Percentiles rank a stretch among this genome's conserved stretches.
These are phyloP conservation scores for Flaveria brownii DNA, from an alignment of 129 eudicot species.

Conservation along the genomic window DNA sequence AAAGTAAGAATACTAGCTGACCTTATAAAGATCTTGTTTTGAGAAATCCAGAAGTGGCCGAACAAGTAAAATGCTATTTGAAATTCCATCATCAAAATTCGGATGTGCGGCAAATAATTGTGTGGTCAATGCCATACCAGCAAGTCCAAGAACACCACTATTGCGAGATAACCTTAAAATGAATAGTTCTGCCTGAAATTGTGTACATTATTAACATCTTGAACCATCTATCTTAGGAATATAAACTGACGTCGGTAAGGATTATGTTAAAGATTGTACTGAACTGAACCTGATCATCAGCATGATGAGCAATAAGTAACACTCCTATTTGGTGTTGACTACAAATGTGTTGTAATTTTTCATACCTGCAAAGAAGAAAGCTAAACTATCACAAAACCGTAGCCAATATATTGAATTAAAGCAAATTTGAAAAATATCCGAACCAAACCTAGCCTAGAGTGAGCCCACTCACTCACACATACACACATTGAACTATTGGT, in stretches of 20 bases:
- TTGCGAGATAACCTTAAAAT: constrained; percentile 83
- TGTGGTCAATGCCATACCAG: constrained; percentile 88
- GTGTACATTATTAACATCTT: constrained; percentile 16
- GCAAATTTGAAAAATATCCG: neutral
- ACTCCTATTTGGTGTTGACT: constrained; percentile 50
- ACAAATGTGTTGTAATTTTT: constrained; percentile 58
- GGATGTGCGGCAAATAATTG: constrained; percentile 54
- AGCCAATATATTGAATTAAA: neutral
- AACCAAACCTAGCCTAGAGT: neutral
- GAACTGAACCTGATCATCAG: constrained; percentile 82
- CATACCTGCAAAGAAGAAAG: constrained; percentile 54
- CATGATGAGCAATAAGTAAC: constrained; percentile 83
- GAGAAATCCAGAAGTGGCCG: constrained; percentile 85
- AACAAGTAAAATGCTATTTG: constrained; percentile 58
- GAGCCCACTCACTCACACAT: neutral
- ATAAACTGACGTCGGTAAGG: neutral
- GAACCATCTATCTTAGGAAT: neutral
- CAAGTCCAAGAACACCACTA: constrained; percentile 98
- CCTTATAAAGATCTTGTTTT: constrained; percentile 87
- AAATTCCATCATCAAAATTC: constrained; percentile 35
- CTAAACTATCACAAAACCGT: constrained; percentile 2
- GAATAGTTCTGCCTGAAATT: constrained; percentile 79
- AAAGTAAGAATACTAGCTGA: constrained; percentile 21
- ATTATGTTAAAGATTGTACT: neutral
- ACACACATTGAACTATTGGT: constrained; percentile 1